Conservation (phyloP, 176 grass and related monocot species). For the Rhipidocladum racemiflorum region DNA sequence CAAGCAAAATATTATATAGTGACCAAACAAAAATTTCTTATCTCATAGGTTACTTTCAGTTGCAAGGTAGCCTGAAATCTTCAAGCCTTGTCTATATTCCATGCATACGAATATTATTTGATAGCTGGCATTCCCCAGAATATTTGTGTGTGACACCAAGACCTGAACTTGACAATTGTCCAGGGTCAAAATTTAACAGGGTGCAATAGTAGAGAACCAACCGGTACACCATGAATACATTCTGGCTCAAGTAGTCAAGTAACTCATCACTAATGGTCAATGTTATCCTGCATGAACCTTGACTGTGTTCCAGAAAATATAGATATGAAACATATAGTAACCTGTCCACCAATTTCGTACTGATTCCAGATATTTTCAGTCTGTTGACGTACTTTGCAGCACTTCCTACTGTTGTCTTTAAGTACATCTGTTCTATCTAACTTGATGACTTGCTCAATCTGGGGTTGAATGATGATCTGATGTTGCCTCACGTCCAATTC, state of each 20-base stretch:
- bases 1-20: background rate
- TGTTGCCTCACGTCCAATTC: slow-evolving; percentile 5
- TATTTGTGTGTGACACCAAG: background rate
- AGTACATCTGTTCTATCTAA: background rate
- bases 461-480: background rate
- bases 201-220: background rate
- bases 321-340: background rate
- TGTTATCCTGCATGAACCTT: background rate
- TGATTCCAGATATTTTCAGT: background rate
- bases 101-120: background rate
- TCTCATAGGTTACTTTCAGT: background rate
- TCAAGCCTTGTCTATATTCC: background rate
- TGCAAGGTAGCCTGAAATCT: background rate
- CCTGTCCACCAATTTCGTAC: background rate
- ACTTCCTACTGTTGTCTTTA: background rate
- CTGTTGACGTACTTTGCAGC: background rate
- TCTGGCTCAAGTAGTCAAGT: background rate
- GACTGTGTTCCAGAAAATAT: background rate
- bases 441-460: background rate
- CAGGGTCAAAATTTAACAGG: background rate
- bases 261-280: background rate
- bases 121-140: background rate
- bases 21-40: background rate
- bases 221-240: background rate
- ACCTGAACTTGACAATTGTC: background rate